A percentile compares a stretch with the other conserved stretches of the same genome.
Evolutionary conservation across 2,329 filamentous ascomycete genomes (phyloP).

Genomic region (Aspergillus persii): DNA sequence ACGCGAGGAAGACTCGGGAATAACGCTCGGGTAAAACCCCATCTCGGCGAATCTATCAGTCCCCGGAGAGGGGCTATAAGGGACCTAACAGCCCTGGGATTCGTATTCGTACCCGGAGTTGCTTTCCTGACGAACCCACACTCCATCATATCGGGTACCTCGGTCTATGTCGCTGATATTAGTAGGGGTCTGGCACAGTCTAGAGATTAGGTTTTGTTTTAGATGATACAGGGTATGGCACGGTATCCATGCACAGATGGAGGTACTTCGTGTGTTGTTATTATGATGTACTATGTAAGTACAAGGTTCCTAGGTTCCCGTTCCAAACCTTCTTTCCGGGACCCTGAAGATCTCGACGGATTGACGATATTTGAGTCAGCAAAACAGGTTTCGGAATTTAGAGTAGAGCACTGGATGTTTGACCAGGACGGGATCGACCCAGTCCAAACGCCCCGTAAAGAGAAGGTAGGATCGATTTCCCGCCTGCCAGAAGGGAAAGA

Average conservation of each 20-base stretch:
- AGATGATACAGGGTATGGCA: no score
- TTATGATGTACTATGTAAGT: not conserved
- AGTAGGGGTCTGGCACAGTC: no score
- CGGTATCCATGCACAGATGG: no score
- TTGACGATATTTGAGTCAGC: not conserved
- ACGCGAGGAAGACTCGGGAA: not conserved
- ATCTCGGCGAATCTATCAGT: not conserved
- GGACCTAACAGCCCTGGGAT: no score
- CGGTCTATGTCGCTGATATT: no score
- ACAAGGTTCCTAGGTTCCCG: not conserved
- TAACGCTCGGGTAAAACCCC: not conserved
- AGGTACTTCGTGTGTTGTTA: no score
- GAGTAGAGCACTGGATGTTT: not conserved
- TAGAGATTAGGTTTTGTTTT: no score
- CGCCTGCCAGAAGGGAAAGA: no score
- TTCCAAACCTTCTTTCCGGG: conserved; percentile 9
- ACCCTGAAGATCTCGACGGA: conserved; percentile 11
- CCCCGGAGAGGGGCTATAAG: no score
- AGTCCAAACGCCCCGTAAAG: not conserved
- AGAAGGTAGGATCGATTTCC: not conserved
- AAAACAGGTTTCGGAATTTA: not conserved
- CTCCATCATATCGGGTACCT: no score
- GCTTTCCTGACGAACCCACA: no score
- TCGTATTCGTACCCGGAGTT: no score
- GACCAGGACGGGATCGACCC: not conserved